Evolutionary conservation across 1,284 basidiomycete species (phyloP).

Genomic region (Rhodotorula sp.): DNA sequence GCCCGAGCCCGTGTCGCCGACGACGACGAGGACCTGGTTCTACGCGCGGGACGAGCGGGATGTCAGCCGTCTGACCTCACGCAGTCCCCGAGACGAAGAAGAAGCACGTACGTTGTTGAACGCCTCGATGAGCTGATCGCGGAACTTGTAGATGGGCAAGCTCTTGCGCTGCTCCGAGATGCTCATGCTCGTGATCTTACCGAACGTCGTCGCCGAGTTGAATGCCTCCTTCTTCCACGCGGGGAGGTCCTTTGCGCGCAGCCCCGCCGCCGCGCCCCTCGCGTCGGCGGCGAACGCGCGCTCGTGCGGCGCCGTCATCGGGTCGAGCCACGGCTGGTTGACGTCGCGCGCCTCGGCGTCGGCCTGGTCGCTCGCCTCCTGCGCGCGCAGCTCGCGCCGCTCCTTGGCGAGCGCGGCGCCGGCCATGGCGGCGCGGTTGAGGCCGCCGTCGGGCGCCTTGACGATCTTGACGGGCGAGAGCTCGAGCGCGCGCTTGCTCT

Average conservation of each 20-base stretch:
- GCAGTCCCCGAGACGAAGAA: neutral
- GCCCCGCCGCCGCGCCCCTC: conserved; percentile 64
- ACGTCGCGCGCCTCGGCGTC: conserved; percentile 93
- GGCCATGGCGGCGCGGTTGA: conserved; percentile 92
- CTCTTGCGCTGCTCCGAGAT: conserved; percentile 91
- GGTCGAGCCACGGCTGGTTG: conserved; percentile 94
- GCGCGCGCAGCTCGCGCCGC: conserved; percentile 86
- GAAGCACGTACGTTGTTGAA: conserved; percentile 71
- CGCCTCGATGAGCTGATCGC: conserved; percentile 87
- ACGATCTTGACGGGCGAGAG: conserved; percentile 93
- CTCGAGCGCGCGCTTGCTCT: conserved; percentile 91
- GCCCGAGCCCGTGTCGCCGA: conserved; percentile 91
- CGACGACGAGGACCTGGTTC: conserved; percentile 92
- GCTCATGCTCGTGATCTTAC: conserved; percentile 83
- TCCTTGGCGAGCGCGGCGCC: conserved; percentile 94
- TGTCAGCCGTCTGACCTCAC: no score
- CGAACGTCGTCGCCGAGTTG: conserved; percentile 96
- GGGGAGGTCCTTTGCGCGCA: conserved; percentile 68
- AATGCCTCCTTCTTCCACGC: conserved; percentile 91
- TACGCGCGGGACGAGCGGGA: conserved; percentile 54
- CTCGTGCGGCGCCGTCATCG: conserved; percentile 87
- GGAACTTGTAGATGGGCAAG: conserved; percentile 92
- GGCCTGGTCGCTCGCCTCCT: conserved; percentile 90
- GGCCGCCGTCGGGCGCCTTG: conserved; percentile 61
- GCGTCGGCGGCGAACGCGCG: conserved; percentile 92